phyloP scores from a whole-genome alignment of 345 rosid species.

The Excoecaria agallocha region DNA sequence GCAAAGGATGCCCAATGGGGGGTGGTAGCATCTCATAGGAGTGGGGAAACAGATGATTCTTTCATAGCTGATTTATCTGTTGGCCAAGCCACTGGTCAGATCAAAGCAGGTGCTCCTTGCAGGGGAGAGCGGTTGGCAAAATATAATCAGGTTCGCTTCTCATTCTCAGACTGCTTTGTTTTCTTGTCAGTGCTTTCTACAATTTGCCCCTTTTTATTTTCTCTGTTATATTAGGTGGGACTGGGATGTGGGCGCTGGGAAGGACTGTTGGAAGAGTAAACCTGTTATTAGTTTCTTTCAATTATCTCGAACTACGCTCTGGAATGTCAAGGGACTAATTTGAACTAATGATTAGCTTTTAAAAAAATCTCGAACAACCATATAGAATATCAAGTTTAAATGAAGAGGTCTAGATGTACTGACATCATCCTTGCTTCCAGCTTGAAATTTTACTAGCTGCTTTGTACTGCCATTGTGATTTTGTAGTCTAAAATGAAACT shows the following conservation, averaged over 20 bases:
- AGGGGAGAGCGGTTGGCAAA: constrained; percentile 91
- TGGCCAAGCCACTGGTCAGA: constrained; percentile 76
- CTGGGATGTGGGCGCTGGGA: too few relatives aligned
- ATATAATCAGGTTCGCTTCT: constrained; percentile 79
- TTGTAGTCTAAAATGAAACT: too few relatives aligned
- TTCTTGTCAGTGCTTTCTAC: not conserved
- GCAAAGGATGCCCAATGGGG: constrained; percentile 96
- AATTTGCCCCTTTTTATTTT: too few relatives aligned
- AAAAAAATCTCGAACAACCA: not conserved
- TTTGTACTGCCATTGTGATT: not conserved
- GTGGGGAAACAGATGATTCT: constrained; percentile 92
- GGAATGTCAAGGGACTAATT: not conserved
- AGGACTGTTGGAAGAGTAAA: too few relatives aligned
- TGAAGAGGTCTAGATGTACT: not conserved
- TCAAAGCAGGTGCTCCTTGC: constrained; percentile 98
- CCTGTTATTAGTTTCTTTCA: not conserved
- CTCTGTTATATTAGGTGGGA: too few relatives aligned
- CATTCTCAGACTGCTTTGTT: not conserved
- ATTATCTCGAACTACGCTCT: not conserved
- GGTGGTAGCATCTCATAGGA: constrained; percentile 80
- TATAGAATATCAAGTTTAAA: not conserved
- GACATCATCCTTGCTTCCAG: not conserved
- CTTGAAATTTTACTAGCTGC: not conserved
- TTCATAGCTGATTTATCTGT: constrained; percentile 90
- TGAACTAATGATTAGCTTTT: not conserved